Percentiles rank a stretch among this genome's conserved stretches.
Conservation (phyloP, 169 alveolate genomes). For the Plasmodium fragile region DNA sequence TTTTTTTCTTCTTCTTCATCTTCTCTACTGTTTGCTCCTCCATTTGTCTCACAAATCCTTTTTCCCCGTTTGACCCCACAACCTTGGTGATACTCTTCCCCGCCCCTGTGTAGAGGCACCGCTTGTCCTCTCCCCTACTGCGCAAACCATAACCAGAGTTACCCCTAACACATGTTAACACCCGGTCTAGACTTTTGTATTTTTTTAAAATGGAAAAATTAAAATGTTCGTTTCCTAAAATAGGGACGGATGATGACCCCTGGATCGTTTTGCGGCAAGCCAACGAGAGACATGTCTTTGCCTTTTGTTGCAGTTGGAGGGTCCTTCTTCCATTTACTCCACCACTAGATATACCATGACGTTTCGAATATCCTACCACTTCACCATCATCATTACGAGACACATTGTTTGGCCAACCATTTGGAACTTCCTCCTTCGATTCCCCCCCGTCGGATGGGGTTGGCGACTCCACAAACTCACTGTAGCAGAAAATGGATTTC, state of each 20-base stretch:
- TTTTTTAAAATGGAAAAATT: conserved; percentile 3
- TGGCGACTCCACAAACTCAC: not conserved
- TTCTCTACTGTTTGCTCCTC: not conserved
- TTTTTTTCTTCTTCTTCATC: not conserved
- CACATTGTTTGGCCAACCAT: not conserved
- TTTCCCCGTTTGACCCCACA: not conserved
- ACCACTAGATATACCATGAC: not conserved
- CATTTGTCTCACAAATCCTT: not conserved
- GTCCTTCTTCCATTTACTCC: not conserved
- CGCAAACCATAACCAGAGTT: not conserved
- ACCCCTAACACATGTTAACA: not conserved
- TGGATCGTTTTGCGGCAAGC: not conserved
- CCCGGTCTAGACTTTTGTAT: conserved; percentile 7
- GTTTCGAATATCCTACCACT: not conserved
- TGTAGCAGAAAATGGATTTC: conserved; percentile 13
- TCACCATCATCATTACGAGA: not conserved
- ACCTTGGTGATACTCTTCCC: not conserved
- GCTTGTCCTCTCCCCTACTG: not conserved
- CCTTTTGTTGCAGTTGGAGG: not conserved
- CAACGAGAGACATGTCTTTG: not conserved
- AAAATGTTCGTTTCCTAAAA: not conserved
- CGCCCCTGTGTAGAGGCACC: not conserved
- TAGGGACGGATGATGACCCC: not conserved
- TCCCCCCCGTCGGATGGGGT: not conserved
- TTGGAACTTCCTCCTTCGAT: not conserved